Evolutionary conservation across 345 rosid species (phyloP), one percentile per base, ranked within the genome.

Genomic region (Hirschfeldia incana): DNA sequence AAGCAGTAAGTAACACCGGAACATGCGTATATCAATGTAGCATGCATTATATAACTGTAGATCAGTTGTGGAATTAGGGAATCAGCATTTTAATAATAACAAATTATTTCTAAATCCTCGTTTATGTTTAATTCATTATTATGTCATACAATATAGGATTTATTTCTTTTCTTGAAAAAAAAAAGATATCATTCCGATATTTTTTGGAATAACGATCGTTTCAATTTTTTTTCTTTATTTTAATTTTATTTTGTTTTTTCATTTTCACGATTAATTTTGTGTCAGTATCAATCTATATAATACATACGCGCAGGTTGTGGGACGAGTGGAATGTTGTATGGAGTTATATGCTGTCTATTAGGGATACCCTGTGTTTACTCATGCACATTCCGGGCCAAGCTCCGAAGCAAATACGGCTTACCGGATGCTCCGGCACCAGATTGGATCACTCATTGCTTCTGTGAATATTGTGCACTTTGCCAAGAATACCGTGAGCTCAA

Each of bases 401-500:
- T 90, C 69, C 79, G 89, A 32, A 36, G 8, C 44, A 82, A 69
- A 0, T 86, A 65, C 44, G 85, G 84, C 27, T 74, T 87, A 39
- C 89, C 87, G 0, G 90, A 87, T 49, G 83, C 85, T 79, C 89
- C 92, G 0, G 82, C 79, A 70, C 81, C 87, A 1, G 90, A 90
- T 37, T 72, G 76, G 70, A 30, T 84, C 65, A 81, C 85, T 44
- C 90, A 87, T 51, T 58, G 71, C 13, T 88, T 76, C 67, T 88
- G 87, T 78, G 80, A 89, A 12, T 72, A 65, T 66, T 86, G 92
- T 34, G 81, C 89, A 26, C 84, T 87, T 60, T 73, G 84, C 21
- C 92, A 90, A 71, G 94, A 87, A 71, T 85, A 85, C 32, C 81
- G 89, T 46, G 92, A 88, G 9, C 90, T 90, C 72, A 81, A 76